phyloP scores from a whole-genome alignment of 2,329 filamentous ascomycete genomes.

The Fusarium tjaetaba region DNA sequence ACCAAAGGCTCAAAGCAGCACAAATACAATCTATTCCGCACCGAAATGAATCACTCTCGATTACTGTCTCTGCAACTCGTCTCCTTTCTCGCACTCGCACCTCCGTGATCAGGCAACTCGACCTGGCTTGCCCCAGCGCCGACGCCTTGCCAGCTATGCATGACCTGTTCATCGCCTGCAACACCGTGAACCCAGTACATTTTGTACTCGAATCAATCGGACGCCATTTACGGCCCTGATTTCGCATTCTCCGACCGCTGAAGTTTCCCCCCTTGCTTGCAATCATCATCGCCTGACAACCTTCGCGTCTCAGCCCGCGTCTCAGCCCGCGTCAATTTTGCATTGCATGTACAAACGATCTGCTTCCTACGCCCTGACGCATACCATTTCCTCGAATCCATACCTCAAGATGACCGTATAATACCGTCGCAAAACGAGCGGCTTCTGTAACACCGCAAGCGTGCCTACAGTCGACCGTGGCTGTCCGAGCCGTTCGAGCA shows the following conservation, averaged over 20 bases:
- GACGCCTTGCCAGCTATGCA: not conserved
- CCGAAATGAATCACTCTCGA: not conserved
- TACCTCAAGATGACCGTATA: not conserved
- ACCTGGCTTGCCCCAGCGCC: not conserved
- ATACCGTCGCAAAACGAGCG: not conserved
- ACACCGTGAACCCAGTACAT: not conserved
- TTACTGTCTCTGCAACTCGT: not conserved
- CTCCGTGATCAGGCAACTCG: not conserved
- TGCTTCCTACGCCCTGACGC: not conserved
- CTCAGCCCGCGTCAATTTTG: no score
- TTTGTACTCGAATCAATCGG: not conserved
- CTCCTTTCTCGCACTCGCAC: not conserved
- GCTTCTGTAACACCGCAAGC: not conserved
- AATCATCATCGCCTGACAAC: no score
- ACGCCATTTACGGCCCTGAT: not conserved
- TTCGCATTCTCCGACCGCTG: rapidly evolving
- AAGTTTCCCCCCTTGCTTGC: no score
- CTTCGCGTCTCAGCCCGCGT: not conserved
- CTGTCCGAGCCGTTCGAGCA: rapidly evolving
- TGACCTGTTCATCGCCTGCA: not conserved
- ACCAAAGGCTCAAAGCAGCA: not conserved
- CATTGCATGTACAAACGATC: not conserved
- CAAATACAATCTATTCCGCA: not conserved
- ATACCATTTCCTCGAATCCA: not conserved
- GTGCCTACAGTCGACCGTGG: not conserved